Base-by-base conservation (phyloP, 495 filamentous ascomycete species). In the Pseudevernia furfuracea region DNA sequence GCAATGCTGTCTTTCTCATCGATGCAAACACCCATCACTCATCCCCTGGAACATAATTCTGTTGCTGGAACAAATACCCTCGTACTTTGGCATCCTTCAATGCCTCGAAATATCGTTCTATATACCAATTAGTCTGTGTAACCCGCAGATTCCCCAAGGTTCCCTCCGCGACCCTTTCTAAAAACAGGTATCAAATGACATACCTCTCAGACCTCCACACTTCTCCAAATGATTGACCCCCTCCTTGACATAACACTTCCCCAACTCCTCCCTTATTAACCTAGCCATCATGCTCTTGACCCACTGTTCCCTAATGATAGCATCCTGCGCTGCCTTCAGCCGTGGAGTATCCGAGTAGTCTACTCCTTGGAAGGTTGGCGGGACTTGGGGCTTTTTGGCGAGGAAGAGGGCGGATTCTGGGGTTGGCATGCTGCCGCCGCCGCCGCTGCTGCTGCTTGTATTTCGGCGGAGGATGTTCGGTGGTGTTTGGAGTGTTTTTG, bases 201-300 rank as follows among this genome's bases (percentile, higher is more conserved):
- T 69, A 97, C 94, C 92, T 87, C 95, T 84, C 78, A 96, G 77
- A 71, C 80, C 78, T 70, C 90, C 91, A 77, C 94, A 98, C 80
- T 97, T 98, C 84, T 96, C 93, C 69, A 97, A 76, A 76, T 98
- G 94, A 77, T 97, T 97, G 63, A 96, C 90, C 7, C 94, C 94
- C 77, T 98, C 92, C 63, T 88, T 82, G 71, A 84, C 83, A 81
- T 98, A 98, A 78, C 94, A 98, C 81, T 96, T 96, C 70, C 90
- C 85, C 77, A 98, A 75, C 79, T 98, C 95, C 77, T 97, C 90
- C 46, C 92, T 82, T 41, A 97, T 90, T 59, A 98, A 79, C 65
- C 94, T 81, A 25, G 90, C 89, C 94, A 97, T 97, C 94, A 98
- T 98, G 70, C 85, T 87, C 74, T 85, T 85, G 36, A 98, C 91